Conservation (phyloP, 1,284 basidiomycete genomes). For the Boletus sp. region DNA sequence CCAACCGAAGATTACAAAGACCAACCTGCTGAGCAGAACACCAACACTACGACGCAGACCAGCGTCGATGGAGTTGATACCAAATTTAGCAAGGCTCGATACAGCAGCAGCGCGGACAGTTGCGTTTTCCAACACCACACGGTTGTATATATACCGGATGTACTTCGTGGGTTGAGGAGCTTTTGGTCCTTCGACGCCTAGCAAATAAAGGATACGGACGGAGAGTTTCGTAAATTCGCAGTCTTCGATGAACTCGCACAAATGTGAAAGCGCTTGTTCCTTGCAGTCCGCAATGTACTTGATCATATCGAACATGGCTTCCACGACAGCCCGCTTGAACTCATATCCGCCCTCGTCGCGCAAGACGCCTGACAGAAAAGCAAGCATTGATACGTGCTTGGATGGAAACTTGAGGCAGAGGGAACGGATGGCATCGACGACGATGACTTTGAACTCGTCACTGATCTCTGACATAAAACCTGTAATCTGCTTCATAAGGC, state of each 20-base stretch:
- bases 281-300: constrained; percentile 95
- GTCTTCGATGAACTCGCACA: constrained; percentile 99
- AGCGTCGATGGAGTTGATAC: constrained; percentile 79
- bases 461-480: constrained; percentile 99
- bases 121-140: constrained; percentile 97
- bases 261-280: constrained; percentile 93
- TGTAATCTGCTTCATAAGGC: constrained; percentile 99
- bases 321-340: constrained; percentile 98
- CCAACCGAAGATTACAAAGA: constrained; percentile 6
- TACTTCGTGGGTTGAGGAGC: constrained; percentile 95
- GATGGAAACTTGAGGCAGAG: constrained; percentile 98
- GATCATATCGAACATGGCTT: constrained; percentile 99
- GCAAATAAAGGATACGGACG: constrained; percentile 91
- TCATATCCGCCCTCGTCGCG: constrained; percentile 99
- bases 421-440: constrained; percentile 97
- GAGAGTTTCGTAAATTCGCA: constrained; percentile 99
- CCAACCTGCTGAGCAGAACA: constrained; percentile 78
- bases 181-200: constrained; percentile 95
- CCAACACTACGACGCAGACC: constrained; percentile 82
- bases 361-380: constrained; percentile 90
- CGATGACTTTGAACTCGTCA: constrained; percentile 99
- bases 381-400: constrained; percentile 93
- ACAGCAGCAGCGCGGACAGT: constrained; percentile 98
- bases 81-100: constrained; percentile 93
- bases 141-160: constrained; percentile 99